These are phyloP conservation scores for Wickerhamomyces chaumierensis DNA, from an alignment of 805 yeast species.

Conservation along the genomic window DNA sequence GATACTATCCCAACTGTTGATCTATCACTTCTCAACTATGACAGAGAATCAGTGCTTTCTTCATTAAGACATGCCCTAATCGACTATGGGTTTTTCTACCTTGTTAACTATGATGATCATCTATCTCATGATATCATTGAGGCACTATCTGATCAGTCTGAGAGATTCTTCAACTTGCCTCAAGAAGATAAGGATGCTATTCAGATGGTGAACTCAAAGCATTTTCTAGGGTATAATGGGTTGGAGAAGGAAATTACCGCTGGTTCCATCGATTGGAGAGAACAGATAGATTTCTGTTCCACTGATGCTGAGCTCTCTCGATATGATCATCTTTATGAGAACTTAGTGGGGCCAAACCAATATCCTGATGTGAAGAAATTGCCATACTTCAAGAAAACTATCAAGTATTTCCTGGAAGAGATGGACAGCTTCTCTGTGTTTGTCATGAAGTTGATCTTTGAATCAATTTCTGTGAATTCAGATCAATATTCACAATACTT, in stretches of 20 bases:
- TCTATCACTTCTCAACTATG: not conserved
- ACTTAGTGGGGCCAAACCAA: constrained; percentile 35
- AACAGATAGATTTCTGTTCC: constrained; percentile 37
- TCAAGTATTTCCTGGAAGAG: constrained; percentile 27
- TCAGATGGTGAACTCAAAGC: constrained; percentile 31
- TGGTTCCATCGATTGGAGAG: constrained; percentile 35
- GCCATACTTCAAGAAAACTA: constrained; percentile 25
- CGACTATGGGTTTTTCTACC: constrained; percentile 33
- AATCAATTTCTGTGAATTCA: constrained; percentile 38
- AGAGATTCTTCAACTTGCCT: constrained; percentile 29
- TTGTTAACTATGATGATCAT: constrained; percentile 23
- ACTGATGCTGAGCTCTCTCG: constrained; percentile 32
- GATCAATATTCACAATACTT: constrained; percentile 7
- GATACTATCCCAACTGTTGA: not conserved
- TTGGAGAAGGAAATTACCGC: constrained; percentile 37
- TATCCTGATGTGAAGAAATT: constrained; percentile 27
- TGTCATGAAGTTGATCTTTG: constrained; percentile 38
- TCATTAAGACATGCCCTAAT: constrained; percentile 37
- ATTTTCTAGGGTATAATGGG: constrained; percentile 34
- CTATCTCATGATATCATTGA: constrained; percentile 24
- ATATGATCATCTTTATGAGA: constrained; percentile 25
- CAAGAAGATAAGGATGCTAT: constrained; percentile 25
- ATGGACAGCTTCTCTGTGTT: constrained; percentile 32
- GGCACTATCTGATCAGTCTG: constrained; percentile 21
- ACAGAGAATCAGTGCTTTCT: not conserved